Conservation (phyloP, 768 basidiomycete species). For the Mycena olivaceomarginata region DNA sequence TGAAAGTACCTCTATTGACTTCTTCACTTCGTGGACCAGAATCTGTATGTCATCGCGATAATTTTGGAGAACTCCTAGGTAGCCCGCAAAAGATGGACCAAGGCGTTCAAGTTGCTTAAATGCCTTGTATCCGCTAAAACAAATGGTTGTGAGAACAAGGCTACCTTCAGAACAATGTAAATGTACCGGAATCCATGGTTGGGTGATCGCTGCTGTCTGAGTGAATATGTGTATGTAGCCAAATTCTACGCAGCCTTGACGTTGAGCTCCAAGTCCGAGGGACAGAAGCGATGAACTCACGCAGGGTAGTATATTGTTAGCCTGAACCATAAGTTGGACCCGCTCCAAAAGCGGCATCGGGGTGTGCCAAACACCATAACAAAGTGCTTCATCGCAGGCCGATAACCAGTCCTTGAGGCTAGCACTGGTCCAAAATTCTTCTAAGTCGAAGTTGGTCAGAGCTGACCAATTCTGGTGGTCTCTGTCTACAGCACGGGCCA, state of each 20-base stretch:
- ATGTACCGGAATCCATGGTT: neutral
- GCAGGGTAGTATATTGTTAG: neutral
- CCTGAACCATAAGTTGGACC: neutral
- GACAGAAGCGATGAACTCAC: neutral
- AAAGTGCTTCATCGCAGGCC: neutral
- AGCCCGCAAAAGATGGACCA: neutral
- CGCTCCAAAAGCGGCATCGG: neutral
- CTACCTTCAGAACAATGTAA: too few species aligned
- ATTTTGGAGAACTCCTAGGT: neutral
- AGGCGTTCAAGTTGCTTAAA: too few species aligned
- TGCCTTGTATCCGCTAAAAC: too few species aligned
- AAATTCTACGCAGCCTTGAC: conserved; percentile 3
- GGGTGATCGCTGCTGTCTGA: neutral
- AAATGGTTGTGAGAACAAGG: too few species aligned
- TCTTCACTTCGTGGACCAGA: neutral
- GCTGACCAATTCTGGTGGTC: neutral
- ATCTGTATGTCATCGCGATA: neutral
- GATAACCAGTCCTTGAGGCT: neutral
- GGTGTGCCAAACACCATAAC: neutral
- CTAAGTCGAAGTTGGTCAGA: neutral
- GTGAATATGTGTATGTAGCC: neutral
- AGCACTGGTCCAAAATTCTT: neutral
- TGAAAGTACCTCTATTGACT: neutral
- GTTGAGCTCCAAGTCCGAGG: neutral
- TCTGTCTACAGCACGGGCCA: neutral